Evolutionary conservation across 768 basidiomycete species (phyloP).

Genomic region (Lactarius akahatsu): DNA sequence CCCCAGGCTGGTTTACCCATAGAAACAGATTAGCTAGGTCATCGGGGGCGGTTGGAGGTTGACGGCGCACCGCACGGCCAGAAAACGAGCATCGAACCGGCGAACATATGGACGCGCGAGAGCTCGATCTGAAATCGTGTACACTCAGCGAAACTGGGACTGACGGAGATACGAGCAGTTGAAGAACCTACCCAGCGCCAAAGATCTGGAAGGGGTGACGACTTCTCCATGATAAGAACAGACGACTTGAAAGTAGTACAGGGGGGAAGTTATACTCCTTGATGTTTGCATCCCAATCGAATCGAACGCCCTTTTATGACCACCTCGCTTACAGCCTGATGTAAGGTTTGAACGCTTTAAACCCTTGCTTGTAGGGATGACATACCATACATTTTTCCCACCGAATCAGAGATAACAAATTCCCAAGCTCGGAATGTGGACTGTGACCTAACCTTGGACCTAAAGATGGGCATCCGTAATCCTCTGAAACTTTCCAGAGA

Average conservation of each 20-base stretch:
- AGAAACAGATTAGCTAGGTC: not conserved
- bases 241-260: not conserved
- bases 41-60: too few species aligned
- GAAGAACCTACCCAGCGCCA: slow-evolving; percentile 11
- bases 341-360: not conserved
- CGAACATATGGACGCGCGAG: slow-evolving; percentile 32
- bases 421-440: not conserved
- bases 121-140: slow-evolving; percentile 17
- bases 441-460: too few species aligned
- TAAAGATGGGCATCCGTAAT: not conserved
- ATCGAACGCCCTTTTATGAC: not conserved
- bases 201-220: not conserved
- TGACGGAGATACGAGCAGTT: not conserved
- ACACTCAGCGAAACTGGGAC: not conserved
- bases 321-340: not conserved
- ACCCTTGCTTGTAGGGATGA: not conserved
- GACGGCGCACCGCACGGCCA: slow-evolving; percentile 28
- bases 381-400: not conserved
- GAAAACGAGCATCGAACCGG: slow-evolving; percentile 30
- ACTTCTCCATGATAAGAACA: not conserved
- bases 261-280: not conserved
- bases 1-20: slow-evolving; percentile 26
- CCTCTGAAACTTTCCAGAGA: not conserved
- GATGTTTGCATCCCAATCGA: not conserved
- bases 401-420: not conserved